Evolutionary conservation across 2,329 filamentous ascomycete genomes (phyloP).

Genomic region (Myriangium duriaei): DNA sequence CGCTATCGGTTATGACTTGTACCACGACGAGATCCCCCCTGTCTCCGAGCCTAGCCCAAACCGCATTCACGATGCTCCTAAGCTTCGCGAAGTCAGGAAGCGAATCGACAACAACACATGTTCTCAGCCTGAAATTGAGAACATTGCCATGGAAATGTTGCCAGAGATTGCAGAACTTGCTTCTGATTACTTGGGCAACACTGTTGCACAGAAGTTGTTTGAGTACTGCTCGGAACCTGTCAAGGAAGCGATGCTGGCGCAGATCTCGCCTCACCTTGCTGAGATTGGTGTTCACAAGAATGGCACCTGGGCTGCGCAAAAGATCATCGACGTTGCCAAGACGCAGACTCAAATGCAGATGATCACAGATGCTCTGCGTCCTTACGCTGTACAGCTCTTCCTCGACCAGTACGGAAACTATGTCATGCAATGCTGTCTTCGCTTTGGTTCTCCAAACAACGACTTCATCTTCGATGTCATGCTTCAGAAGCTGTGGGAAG

Average conservation of each 20-base stretch:
- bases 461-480: conserved; percentile 98
- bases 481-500: conserved; percentile 86
- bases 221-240: conserved; percentile 86
- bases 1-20: conserved; percentile 61
- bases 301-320: conserved; percentile 96
- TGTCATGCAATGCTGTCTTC: conserved; percentile 88
- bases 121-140: conserved; percentile 77
- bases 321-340: conserved; percentile 95
- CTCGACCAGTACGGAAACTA: conserved; percentile 98
- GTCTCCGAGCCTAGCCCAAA: conserved; percentile 80
- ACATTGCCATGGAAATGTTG: conserved; percentile 84
- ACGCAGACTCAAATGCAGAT: conserved; percentile 68
- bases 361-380: conserved; percentile 72
- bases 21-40: conserved; percentile 73
- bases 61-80: conserved; percentile 83
- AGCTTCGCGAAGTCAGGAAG: conserved; percentile 90
- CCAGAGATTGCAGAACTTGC: conserved; percentile 90
- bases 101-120: conserved; percentile 91
- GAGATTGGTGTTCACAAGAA: conserved; percentile 99
- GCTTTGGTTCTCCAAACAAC: conserved; percentile 79
- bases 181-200: conserved; percentile 95
- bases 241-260: conserved; percentile 78
- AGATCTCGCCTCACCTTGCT: conserved; percentile 82
- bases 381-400: conserved; percentile 84
- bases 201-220: conserved; percentile 97